Percentiles rank a stretch among this genome's conserved stretches.
These are phyloP conservation scores for Neofusicoccum umdonicola DNA, from an alignment of 2,329 filamentous ascomycete genomes.

Conservation along the genomic window DNA sequence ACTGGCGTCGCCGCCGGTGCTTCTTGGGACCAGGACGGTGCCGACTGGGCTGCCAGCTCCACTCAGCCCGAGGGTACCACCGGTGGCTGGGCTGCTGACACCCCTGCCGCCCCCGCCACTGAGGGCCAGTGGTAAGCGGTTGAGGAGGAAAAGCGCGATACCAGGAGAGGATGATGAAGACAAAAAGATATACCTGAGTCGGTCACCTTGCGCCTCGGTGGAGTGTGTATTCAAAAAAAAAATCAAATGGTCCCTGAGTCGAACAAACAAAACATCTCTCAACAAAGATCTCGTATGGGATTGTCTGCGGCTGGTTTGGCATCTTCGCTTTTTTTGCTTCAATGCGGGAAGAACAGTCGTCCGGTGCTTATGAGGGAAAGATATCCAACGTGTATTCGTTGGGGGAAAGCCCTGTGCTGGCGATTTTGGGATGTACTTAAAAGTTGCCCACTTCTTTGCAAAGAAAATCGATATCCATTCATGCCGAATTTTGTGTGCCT, in stretches of 20 bases:
- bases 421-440: slow-evolving; percentile 80
- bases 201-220: slow-evolving; percentile 15
- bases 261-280: slow-evolving; percentile 4
- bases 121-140: slow-evolving; percentile 46
- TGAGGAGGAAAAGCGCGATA: slow-evolving; percentile 14
- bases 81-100: slow-evolving; percentile 51
- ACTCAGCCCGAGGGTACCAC: slow-evolving; percentile 45
- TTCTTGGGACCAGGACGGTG: slow-evolving; percentile 62
- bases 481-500: slow-evolving; percentile 1
- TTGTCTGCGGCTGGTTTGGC: not conserved
- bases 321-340: slow-evolving; percentile 1
- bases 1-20: slow-evolving; percentile 61
- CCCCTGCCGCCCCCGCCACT: slow-evolving; percentile 31
- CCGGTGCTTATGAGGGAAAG: slow-evolving; percentile 99
- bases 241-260: slow-evolving; percentile 16
- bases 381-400: slow-evolving; percentile 64
- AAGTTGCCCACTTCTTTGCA: slow-evolving; percentile 62
- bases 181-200: slow-evolving; percentile 14
- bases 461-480: slow-evolving; percentile 9
- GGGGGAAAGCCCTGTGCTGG: slow-evolving; percentile 99
- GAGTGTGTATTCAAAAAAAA: slow-evolving; percentile 18
- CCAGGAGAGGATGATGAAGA: slow-evolving; percentile 5
- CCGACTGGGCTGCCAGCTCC: slow-evolving; percentile 67
- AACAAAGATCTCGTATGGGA: not conserved
- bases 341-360: slow-evolving; percentile 23